phyloP scores from a whole-genome alignment of 352 stramenopile species.

The Peronospora farinosa region DNA sequence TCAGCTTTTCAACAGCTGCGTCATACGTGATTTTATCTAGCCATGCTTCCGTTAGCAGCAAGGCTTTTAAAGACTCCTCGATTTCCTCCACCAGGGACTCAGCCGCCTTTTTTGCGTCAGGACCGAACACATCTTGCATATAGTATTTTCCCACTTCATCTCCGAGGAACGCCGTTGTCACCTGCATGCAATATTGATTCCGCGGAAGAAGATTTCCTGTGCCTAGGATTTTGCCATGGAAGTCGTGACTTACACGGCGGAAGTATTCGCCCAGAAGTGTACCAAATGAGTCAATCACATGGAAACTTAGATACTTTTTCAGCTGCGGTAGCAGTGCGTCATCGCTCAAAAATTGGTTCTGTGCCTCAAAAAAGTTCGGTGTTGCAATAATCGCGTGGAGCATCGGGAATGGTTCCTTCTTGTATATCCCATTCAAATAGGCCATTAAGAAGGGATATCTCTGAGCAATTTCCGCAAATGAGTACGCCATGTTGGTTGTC shows the following conservation, averaged over 20 bases:
- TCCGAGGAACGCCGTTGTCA: constrained; percentile 77
- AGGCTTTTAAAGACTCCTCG: constrained; percentile 65
- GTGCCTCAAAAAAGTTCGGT: constrained; percentile 42
- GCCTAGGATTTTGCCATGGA: constrained; percentile 40
- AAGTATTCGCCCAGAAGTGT: constrained; percentile 47
- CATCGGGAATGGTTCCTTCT: constrained; percentile 33
- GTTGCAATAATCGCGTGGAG: constrained; percentile 41
- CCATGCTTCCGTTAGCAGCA: constrained; percentile 83
- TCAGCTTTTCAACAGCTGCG: constrained; percentile 84
- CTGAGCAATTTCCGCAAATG: constrained; percentile 48
- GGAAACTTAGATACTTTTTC: constrained; percentile 62
- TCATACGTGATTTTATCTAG: constrained; percentile 79
- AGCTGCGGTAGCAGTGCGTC: constrained; percentile 32
- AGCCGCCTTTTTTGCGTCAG: constrained; percentile 61
- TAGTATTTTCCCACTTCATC: constrained; percentile 88
- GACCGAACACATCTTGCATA: constrained; percentile 84
- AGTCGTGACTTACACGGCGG: constrained; percentile 41
- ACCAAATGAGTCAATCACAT: constrained; percentile 45
- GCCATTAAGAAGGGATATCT: constrained; percentile 46
- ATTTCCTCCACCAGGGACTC: constrained; percentile 83
- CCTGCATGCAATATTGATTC: constrained; percentile 52
- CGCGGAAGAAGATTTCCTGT: constrained; percentile 25
- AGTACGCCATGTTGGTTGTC: constrained; percentile 83
- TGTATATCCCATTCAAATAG: constrained; percentile 46
- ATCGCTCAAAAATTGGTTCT: constrained; percentile 38